These are phyloP conservation scores for Phoenix roebelenii DNA, from an alignment of 176 grass and related monocot species.

Conservation along the genomic window DNA sequence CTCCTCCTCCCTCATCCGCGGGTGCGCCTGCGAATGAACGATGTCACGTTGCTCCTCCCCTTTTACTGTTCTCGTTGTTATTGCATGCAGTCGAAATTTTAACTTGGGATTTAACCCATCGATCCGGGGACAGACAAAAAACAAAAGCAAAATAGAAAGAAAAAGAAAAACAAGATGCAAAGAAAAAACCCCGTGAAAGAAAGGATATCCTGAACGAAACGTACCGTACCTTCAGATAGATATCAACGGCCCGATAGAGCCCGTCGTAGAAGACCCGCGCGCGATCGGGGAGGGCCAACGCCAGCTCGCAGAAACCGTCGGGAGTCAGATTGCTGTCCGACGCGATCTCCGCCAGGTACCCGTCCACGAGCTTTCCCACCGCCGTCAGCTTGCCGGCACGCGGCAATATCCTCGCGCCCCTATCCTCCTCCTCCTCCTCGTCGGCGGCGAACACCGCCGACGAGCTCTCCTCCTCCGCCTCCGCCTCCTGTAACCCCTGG, in stretches of 20 bases:
- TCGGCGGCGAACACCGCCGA: neutral
- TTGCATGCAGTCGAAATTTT: too few species aligned
- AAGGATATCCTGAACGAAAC: too few species aligned
- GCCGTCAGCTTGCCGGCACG: slow-evolving; percentile 29
- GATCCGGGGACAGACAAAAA: too few species aligned
- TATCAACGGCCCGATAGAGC: slow-evolving; percentile 73
- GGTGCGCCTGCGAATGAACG: slow-evolving; percentile 33
- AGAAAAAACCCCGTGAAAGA: neutral
- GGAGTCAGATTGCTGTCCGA: slow-evolving; percentile 69
- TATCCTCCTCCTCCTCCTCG: slow-evolving; percentile 27
- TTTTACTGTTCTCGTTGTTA: too few species aligned
- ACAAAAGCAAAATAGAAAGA: too few species aligned
- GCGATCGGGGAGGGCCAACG: slow-evolving; percentile 56
- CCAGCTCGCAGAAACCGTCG: slow-evolving; percentile 61
- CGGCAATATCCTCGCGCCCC: slow-evolving; percentile 9
- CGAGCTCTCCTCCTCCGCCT: neutral
- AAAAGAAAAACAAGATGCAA: too few species aligned
- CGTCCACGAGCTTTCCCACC: slow-evolving; percentile 82
- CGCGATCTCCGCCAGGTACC: slow-evolving; percentile 78
- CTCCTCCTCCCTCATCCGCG: slow-evolving; percentile 56
- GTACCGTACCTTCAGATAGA: slow-evolving; percentile 64
- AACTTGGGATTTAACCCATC: too few species aligned
- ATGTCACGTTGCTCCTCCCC: too few species aligned
- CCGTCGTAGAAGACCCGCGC: slow-evolving; percentile 76
- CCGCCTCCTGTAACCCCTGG: slow-evolving; percentile 8